Evolutionary conservation across 2,329 filamentous ascomycete species (phyloP).

Genomic region (Claviceps sp.): DNA sequence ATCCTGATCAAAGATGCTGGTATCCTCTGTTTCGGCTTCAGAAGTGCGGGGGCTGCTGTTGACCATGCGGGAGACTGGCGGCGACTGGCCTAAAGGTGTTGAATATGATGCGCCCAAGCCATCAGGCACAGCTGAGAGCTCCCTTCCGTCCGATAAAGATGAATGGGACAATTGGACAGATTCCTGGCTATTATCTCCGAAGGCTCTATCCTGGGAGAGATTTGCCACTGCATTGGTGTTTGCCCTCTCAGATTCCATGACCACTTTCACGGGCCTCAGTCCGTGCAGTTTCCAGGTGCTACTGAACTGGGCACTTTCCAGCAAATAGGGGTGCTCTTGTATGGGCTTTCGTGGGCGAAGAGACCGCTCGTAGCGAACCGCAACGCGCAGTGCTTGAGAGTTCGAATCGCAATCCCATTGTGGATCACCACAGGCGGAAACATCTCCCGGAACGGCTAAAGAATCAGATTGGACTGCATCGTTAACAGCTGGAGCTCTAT

Average conservation of each 20-base stretch:
- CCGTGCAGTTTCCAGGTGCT: slow-evolving; percentile 40
- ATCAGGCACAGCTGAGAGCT: slow-evolving; percentile 9
- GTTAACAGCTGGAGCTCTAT: neutral
- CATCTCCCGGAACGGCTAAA: neutral
- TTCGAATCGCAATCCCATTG: neutral
- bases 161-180: slow-evolving; percentile 17
- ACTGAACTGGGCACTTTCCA: slow-evolving; percentile 42
- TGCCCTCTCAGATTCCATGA: slow-evolving; percentile 15
- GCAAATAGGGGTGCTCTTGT: slow-evolving; percentile 44
- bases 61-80: slow-evolving; percentile 11
- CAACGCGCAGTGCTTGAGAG: slow-evolving; percentile 12
- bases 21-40: slow-evolving; percentile 22
- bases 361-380: slow-evolving; percentile 30
- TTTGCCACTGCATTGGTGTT: slow-evolving; percentile 33
- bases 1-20: slow-evolving; percentile 24
- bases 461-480: neutral
- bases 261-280: slow-evolving; percentile 35
- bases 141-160: slow-evolving; percentile 17
- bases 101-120: slow-evolving; percentile 14
- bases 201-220: slow-evolving; percentile 41
- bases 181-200: slow-evolving; percentile 37
- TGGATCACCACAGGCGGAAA: neutral
- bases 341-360: slow-evolving; percentile 47
- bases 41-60: slow-evolving; percentile 23
- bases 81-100: slow-evolving; percentile 17